These are phyloP conservation scores for Aspergillus vadensis DNA, from an alignment of 2,329 filamentous ascomycete species.

Conservation along the genomic window DNA sequence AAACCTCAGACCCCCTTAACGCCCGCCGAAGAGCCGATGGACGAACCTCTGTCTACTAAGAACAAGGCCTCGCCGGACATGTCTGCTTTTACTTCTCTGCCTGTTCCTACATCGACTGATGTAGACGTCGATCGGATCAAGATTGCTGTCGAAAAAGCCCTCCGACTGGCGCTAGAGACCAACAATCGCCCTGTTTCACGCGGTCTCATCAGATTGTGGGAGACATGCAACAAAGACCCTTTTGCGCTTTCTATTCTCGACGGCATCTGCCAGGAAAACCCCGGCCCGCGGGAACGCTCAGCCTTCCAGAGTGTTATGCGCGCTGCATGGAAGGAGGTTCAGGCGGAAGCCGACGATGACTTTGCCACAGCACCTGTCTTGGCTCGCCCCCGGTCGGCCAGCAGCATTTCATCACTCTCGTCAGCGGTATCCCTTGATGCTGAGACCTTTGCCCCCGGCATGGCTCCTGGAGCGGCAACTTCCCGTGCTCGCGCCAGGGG, in stretches of 20 bases:
- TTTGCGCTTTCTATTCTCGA: conserved; percentile 35
- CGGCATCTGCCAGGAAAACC: conserved; percentile 30
- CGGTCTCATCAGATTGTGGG: conserved; percentile 33
- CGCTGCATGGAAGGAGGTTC: conserved; percentile 26
- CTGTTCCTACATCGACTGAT: conserved; percentile 26
- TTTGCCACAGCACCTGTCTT: conserved; percentile 13
- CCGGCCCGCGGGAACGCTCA: conserved; percentile 28
- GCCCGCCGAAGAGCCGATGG: conserved; percentile 17
- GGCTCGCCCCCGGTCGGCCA: conserved; percentile 27
- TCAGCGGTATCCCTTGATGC: conserved; percentile 42
- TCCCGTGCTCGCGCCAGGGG: conserved; percentile 22
- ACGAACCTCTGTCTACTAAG: conserved; percentile 14
- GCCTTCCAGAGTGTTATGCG: conserved; percentile 36
- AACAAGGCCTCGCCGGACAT: conserved; percentile 19
- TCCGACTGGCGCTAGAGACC: conserved; percentile 31
- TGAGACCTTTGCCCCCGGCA: conserved; percentile 33
- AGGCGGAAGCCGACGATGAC: conserved; percentile 1
- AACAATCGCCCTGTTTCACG: conserved; percentile 32
- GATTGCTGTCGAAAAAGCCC: conserved; percentile 29
- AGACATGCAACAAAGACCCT: conserved; percentile 32
- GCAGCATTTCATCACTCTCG: conserved; percentile 42
- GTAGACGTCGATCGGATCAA: conserved; percentile 33
- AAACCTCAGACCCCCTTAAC: conserved; percentile 20
- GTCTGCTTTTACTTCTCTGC: conserved; percentile 23
- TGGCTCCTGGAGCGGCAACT: conserved; percentile 19